Percentiles rank a stretch among this genome's conserved stretches.
Evolutionary conservation across 805 yeast genomes (phyloP).

Genomic region (Metschnikowia cerradonensis): DNA sequence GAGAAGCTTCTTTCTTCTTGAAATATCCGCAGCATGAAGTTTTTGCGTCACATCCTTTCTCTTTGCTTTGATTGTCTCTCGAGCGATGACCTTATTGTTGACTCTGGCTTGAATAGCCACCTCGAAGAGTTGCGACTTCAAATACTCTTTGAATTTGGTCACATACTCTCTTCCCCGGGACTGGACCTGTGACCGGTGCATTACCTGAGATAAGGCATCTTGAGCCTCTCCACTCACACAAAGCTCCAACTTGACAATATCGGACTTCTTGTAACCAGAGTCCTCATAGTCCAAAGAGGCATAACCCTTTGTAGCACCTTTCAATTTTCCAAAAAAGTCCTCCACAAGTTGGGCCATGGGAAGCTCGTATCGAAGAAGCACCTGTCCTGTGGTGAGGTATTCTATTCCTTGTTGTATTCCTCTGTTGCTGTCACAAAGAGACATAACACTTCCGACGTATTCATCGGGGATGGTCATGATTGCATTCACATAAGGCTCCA

Average conservation of each 20-base stretch:
- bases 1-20: constrained; percentile 82
- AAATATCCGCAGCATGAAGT: constrained; percentile 88
- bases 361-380: constrained; percentile 68
- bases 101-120: constrained; percentile 90
- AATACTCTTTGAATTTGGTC: constrained; percentile 69
- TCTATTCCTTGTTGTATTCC: constrained; percentile 80
- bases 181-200: constrained; percentile 78
- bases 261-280: constrained; percentile 76
- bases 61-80: constrained; percentile 91
- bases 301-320: constrained; percentile 86
- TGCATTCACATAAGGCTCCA: constrained; percentile 89
- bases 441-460: constrained; percentile 81
- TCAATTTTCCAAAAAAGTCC: constrained; percentile 90
- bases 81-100: constrained; percentile 72
- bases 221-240: constrained; percentile 84
- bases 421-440: constrained; percentile 77
- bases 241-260: constrained; percentile 81
- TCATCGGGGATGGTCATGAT: constrained; percentile 89
- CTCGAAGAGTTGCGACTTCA: constrained; percentile 82
- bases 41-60: constrained; percentile 93
- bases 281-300: constrained; percentile 95
- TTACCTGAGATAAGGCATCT: constrained; percentile 87
- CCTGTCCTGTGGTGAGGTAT: constrained; percentile 76
- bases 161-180: constrained; percentile 79
- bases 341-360: constrained; percentile 91